Evolutionary conservation across 1,284 basidiomycete species (phyloP).

Genomic region (Lentinula novae-zelandiae): DNA sequence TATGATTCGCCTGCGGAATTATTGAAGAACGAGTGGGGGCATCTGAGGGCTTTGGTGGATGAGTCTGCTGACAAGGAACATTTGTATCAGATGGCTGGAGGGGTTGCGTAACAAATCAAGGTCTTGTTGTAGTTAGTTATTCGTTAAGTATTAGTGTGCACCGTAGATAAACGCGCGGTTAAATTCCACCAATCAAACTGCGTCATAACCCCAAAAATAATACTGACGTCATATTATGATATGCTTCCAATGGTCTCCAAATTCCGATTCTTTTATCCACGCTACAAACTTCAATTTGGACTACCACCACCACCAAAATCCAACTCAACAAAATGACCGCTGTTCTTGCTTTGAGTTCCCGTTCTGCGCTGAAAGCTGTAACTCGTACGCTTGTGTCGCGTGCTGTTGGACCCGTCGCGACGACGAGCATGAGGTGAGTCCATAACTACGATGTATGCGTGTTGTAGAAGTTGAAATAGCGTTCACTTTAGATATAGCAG

Average conservation of each 20-base stretch:
- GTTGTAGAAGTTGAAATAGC: background rate
- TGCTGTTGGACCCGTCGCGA: background rate
- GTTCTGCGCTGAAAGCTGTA: background rate
- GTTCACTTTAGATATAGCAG: background rate
- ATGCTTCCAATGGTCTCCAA: conserved; percentile 1
- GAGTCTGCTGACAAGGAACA: conserved; percentile 34
- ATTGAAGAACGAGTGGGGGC: conserved; percentile 39
- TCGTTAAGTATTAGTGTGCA: no score
- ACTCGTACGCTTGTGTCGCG: background rate
- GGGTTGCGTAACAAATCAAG: background rate
- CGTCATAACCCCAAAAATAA: background rate
- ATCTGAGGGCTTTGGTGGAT: conserved; percentile 45
- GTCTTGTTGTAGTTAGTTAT: no score
- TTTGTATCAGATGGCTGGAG: conserved; percentile 23
- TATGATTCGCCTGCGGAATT: conserved; percentile 48
- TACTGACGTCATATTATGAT: background rate
- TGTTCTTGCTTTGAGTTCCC: background rate
- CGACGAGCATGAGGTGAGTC: background rate
- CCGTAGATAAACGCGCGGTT: background rate
- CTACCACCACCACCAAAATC: background rate
- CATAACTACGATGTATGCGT: background rate
- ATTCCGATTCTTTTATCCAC: background rate
- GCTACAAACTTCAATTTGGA: background rate
- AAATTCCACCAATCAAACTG: no score
- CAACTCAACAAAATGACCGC: conserved; percentile 1